Percentiles rank a stretch among this genome's conserved stretches.
phyloP scores from a whole-genome alignment of 148 eudicot genomes.

The Agrostemma githago region DNA sequence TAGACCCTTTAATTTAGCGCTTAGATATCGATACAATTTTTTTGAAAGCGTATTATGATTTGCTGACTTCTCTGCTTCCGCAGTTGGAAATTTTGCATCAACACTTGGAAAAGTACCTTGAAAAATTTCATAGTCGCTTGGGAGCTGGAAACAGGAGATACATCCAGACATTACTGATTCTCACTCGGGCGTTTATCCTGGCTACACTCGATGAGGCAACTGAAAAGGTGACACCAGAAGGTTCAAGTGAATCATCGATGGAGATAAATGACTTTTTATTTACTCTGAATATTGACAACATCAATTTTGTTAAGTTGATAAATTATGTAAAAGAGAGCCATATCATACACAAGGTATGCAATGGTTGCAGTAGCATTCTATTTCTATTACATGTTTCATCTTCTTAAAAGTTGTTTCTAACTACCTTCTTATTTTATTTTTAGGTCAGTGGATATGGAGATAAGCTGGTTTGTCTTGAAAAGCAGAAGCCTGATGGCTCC shows the following conservation, averaged over 20 bases:
- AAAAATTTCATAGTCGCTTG: slow-evolving; percentile 61
- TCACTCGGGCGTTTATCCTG: slow-evolving; percentile 66
- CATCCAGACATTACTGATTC: slow-evolving; percentile 70
- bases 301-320: slow-evolving; percentile 76
- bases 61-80: slow-evolving; percentile 9
- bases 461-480: slow-evolving; percentile 40
- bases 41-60: background rate
- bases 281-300: slow-evolving; percentile 83
- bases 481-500: slow-evolving; percentile 27
- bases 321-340: slow-evolving; percentile 81
- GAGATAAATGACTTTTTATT: slow-evolving; percentile 83
- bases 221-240: slow-evolving; percentile 33
- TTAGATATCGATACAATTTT: slow-evolving; percentile 10
- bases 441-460: slow-evolving; percentile 95
- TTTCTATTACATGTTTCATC: background rate
- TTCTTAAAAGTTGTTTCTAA: background rate
- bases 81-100: slow-evolving; percentile 70
- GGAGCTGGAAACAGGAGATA: slow-evolving; percentile 94
- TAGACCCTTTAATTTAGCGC: too few species aligned
- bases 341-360: slow-evolving; percentile 77
- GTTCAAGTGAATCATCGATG: slow-evolving; percentile 46
- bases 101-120: slow-evolving; percentile 64
- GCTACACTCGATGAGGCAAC: slow-evolving; percentile 31
- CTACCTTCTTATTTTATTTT: slow-evolving; percentile 15
- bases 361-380: background rate